Evolutionary conservation across 768 basidiomycete species (phyloP), one percentile per base, ranked within the genome.

Genomic region (Hygrocybe coccinea): DNA sequence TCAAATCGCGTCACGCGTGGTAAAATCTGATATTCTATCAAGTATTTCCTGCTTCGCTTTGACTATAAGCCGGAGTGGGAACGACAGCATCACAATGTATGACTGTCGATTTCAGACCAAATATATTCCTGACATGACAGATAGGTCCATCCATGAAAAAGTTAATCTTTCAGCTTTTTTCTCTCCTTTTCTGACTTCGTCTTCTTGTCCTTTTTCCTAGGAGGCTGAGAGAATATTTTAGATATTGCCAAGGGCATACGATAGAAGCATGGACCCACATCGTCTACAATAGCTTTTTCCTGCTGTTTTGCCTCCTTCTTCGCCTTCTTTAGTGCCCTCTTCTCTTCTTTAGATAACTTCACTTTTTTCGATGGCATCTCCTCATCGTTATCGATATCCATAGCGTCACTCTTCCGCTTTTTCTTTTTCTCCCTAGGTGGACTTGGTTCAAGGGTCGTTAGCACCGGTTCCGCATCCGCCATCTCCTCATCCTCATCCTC

Each of bases 301-400:
- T 49, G 45, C 79, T 68, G 81, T 83, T n/a, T 72, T 79, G 61
- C 81, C 63, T 81, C 78, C 72, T 89, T 89, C 67, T 80, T 79
- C 43, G 84, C 85, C 71, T 86, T 89, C 71, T 89, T 91, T 68
- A 86, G 69, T 15, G 87, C 86, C 75, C 88, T 90, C 77, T 89
- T 89, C 73, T 91, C 89, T 71, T 90, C 88, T 71, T 90, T 91
- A 19, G 85, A 85, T 47, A 88, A 63, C 74, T 90, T 89, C 55
- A 77, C 76, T 73, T 90, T 90, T 73, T 89, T 90, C 50, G 73
- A 59, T 6, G 82, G 74, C 22, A 73, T 77, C 55, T 78, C 81
- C 58, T 74, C 77, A 10, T 76, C 76, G 53, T 66, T 78, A 58
- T 85, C 85, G 2, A 81, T 79, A 44, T 84, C 83, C 79, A 86